Evolutionary conservation across 2,329 filamentous ascomycete species (phyloP).

Genomic region (Coccinonectria pachysandricola): DNA sequence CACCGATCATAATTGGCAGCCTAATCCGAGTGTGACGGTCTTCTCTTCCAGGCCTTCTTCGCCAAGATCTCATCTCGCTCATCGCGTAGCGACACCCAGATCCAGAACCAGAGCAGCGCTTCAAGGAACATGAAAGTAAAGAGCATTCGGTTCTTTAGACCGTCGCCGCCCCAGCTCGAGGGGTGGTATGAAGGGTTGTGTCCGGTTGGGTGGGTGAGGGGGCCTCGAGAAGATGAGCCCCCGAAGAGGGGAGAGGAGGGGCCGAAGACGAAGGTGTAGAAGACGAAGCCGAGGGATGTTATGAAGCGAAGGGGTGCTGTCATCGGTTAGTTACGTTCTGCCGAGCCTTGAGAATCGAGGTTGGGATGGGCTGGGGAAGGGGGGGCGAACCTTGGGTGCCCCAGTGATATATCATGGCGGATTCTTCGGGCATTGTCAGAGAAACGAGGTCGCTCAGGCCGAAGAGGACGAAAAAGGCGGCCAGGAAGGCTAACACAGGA

Average conservation of each 20-base stretch:
- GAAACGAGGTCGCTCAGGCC: conserved; percentile 56
- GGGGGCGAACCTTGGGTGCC: conserved; percentile 49
- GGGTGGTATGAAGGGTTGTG: conserved; percentile 27
- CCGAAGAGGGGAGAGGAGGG: conserved; percentile 38
- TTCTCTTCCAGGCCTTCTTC: conserved; percentile 28
- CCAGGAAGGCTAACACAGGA: conserved; percentile 63
- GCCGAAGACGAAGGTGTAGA: conserved; percentile 56
- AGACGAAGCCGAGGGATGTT: conserved; percentile 49
- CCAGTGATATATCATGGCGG: conserved; percentile 54
- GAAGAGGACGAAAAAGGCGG: conserved; percentile 52
- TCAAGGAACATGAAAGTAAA: conserved; percentile 82
- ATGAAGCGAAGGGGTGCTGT: conserved; percentile 55
- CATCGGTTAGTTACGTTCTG: conserved; percentile 11
- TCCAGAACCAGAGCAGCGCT: conserved; percentile 81
- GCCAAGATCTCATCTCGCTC: conserved; percentile 39
- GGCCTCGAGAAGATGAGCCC: conserved; percentile 13
- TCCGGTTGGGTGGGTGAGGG: conserved; percentile 16
- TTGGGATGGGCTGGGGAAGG: conserved; percentile 27
- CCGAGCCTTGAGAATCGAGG: conserved; percentile 1
- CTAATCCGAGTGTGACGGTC: too few species aligned
- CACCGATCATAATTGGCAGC: too few species aligned
- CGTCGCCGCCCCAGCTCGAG: conserved; percentile 46
- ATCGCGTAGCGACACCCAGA: conserved; percentile 59
- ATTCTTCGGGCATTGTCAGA: conserved; percentile 57
- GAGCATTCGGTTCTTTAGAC: conserved; percentile 72